Evolutionary conservation across 2,329 filamentous ascomycete genomes (phyloP), one percentile per base, ranked within the genome.

Genomic region (Aspergillus hortae): DNA sequence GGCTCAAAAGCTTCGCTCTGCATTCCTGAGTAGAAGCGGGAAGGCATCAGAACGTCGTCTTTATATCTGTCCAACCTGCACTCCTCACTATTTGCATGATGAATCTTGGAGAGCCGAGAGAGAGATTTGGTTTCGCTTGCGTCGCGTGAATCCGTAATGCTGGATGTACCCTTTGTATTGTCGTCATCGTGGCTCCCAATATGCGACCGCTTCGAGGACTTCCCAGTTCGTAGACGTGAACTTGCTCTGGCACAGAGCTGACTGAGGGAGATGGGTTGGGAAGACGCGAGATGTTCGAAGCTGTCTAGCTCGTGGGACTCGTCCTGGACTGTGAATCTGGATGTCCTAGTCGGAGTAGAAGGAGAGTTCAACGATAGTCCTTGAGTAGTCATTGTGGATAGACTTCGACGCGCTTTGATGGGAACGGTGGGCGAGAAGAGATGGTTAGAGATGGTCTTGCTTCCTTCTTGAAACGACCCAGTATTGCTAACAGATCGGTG

Each of bases 191-290:
- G 45, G n/a, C 35, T 54, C 2, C 51, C 52, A 23, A 51, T 33
- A 12, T 42, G 50, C n/a, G 59, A 47, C 5, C 52, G 50, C 46
- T 56, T 65, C 53, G 49, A 55, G 12, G 48, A 42, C 44, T 56
- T 67, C 5, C 49, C 49, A 6, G 52, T 57, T 55, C 58, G 62
- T 33, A 57, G 59, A 23, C 54, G 52, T 17, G 59, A 56, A 40
- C 51, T 52, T 11, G 53, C 48, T 44, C 52, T 60, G 11, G 32
- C 56, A 38, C 53, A 55, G 14, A 64, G 44, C 12, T 63, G 54
- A 14, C 57, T 57, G 32, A 65, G 43, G 42, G 60, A 56, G n/a
- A 65, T 48, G 2, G 61, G 61, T 14, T 57, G 58, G 25, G 63
- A 64, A 4, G 62, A 65, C 6, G 59, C 54, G 12, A 65, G 52